Conservation (phyloP, 2,329 filamentous ascomycete genomes). For the Aspergillus floridensis region DNA sequence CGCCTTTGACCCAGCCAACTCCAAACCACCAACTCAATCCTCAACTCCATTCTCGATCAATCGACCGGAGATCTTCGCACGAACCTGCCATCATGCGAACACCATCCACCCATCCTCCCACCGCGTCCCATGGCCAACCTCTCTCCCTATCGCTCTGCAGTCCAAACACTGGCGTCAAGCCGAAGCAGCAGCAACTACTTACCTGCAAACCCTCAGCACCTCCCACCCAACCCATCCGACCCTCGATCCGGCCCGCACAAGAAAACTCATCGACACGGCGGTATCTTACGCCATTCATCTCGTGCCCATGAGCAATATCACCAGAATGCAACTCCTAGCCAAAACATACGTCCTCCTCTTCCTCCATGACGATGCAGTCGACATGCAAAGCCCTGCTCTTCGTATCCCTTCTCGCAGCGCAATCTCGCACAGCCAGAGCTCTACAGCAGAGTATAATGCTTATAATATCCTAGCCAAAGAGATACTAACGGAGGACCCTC, state of each 20-base stretch:
- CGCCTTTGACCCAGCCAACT: conserved; percentile 13
- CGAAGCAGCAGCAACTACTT: conserved; percentile 7
- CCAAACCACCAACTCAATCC: not conserved
- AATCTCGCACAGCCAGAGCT: not conserved
- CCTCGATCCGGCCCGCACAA: not conserved
- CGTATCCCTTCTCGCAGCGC: not conserved
- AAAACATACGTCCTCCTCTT: conserved; percentile 12
- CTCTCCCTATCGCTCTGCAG: conserved; percentile 10
- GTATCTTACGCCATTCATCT: conserved; percentile 11
- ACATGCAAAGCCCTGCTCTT: not conserved
- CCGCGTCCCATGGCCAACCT: conserved; percentile 14
- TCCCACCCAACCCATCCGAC: not conserved
- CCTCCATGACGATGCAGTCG: conserved; percentile 16
- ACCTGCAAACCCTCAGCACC: not conserved
- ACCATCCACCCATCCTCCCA: conserved; percentile 5
- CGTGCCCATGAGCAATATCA: conserved; percentile 3
- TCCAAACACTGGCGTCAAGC: conserved; percentile 16
- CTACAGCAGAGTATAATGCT: not conserved
- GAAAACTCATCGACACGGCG: conserved; percentile 5
- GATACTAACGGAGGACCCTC: conserved; percentile 4
- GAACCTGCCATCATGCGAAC: conserved; percentile 2
- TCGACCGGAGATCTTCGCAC: not conserved
- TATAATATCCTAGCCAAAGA: conserved; percentile 7
- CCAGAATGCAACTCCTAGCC: conserved; percentile 6
- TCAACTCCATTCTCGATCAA: conserved; percentile 6